phyloP scores from a whole-genome alignment of 192 early-diverging fungal genomes.

The Backusella liffmaniae region DNA sequence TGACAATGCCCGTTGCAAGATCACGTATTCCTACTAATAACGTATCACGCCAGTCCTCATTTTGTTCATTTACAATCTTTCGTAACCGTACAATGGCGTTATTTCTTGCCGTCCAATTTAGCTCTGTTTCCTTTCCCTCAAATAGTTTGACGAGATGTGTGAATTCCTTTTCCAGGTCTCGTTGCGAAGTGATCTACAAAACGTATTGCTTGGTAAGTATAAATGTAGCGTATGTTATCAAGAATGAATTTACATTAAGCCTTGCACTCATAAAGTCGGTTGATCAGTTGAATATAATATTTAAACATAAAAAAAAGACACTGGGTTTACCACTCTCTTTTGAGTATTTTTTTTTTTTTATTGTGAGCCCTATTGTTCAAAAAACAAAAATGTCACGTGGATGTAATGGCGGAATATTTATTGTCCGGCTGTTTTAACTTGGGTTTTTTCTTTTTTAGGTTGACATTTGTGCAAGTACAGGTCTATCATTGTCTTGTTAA shows the following conservation, averaged over 20 bases:
- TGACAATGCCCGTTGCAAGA: slow-evolving; percentile 11
- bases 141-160: slow-evolving; percentile 8
- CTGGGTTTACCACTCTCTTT: neutral
- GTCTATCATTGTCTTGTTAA: too few species aligned
- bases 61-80: slow-evolving; percentile 11
- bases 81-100: slow-evolving; percentile 15
- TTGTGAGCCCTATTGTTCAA: neutral
- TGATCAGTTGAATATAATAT: neutral
- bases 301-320: neutral
- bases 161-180: slow-evolving; percentile 25
- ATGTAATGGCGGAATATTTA: neutral
- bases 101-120: slow-evolving; percentile 35
- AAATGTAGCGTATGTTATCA: neutral
- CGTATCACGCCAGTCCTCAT: slow-evolving; percentile 8
- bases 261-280: neutral
- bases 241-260: neutral
- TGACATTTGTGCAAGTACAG: too few species aligned
- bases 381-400: neutral
- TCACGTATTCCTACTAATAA: slow-evolving; percentile 17
- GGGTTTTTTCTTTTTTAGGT: too few species aligned
- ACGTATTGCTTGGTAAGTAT: neutral
- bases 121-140: slow-evolving; percentile 35
- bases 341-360: neutral
- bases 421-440: neutral
- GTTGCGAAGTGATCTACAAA: slow-evolving; percentile 10